Evolutionary conservation across 768 basidiomycete genomes (phyloP), one percentile per base, ranked within the genome.

Genomic region (Suillus hirtellus): DNA sequence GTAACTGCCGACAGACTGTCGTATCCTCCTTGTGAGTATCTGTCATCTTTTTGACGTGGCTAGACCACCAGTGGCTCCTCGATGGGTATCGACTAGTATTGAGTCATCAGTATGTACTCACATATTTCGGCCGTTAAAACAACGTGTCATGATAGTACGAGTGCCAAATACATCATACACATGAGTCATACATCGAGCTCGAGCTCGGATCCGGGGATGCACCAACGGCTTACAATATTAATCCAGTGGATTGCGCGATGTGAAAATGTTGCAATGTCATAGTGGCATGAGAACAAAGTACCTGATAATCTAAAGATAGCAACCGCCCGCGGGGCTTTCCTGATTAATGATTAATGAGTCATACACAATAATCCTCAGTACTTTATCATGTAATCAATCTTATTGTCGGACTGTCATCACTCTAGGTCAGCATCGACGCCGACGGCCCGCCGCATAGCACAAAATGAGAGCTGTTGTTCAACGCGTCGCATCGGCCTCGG

Each of bases 391-490:
- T 47, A 47, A 47, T 49, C 47, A 49, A 49, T 12, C n/a, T 35
- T 35, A 35, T 35, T 35, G 15, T 50, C 15, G 49, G 24, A 27
- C 49, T 49, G 24, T 14, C 47, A 15, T 47, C 44, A 10, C 46
- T 12, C n/a, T 47, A 21, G 46, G 46, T 47, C 47, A 12, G 21
- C 47, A 49, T 49, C 24, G 7, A 27, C 27, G 27, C 27, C 27
- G 27, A 49, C 47, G 24, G 15, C 21, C 46, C 46, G 46, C 14
- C 24, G 17, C 17, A 19, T 35, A 19, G 53, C 37, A 37, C 54
- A 21, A 9, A 56, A 95, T 96, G 95, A 85, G 91, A 61, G 95
- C 94, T 10, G 86, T 96, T 10, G 81, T 96, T 37, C 95, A 96
- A 73, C 83, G 90, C 24, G 93, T 96, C 46, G 73, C 88, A 19